Percentiles rank a stretch among this genome's conserved stretches.
These are phyloP conservation scores for Pichia sp. DNA, from an alignment of 1,139 yeast genomes.

Conservation along the genomic window DNA sequence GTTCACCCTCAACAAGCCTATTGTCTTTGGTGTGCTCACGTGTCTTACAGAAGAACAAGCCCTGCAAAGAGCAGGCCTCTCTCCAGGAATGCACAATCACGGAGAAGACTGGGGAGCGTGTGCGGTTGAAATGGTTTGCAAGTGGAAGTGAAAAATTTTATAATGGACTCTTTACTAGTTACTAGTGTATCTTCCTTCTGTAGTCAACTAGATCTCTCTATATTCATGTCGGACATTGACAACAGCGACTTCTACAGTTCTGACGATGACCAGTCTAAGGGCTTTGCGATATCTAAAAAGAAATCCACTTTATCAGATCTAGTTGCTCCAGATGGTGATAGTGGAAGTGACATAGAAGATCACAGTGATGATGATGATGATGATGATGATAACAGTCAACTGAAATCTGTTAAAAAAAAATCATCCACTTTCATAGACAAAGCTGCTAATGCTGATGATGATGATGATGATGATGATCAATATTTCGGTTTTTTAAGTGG, in stretches of 20 bases:
- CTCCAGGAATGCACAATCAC: slow-evolving; percentile 81
- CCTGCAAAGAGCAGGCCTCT: slow-evolving; percentile 84
- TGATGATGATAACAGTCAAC: background rate
- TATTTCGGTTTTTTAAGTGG: slow-evolving; percentile 12
- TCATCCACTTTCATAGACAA: slow-evolving; percentile 4
- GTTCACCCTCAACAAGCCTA: slow-evolving; percentile 64
- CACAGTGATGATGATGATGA: slow-evolving; percentile 9
- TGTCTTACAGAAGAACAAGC: slow-evolving; percentile 95
- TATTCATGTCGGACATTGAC: slow-evolving; percentile 3
- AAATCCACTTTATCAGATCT: background rate
- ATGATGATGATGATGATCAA: slow-evolving; percentile 15
- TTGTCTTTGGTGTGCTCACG: slow-evolving; percentile 88
- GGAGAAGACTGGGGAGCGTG: slow-evolving; percentile 99
- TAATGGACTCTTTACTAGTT: too few relatives aligned
- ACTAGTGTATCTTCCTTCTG: too few relatives aligned
- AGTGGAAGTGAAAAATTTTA: background rate
- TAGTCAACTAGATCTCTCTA: background rate
- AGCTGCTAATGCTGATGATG: slow-evolving; percentile 7
- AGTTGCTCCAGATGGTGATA: slow-evolving; percentile 1
- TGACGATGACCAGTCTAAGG: slow-evolving; percentile 5
- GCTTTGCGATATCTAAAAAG: background rate
- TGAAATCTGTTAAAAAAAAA: background rate
- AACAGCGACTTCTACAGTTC: slow-evolving; percentile 8
- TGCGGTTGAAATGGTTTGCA: slow-evolving; percentile 85
- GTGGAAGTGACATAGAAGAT: slow-evolving; percentile 8